Base-by-base conservation (phyloP, 2,329 filamentous ascomycete species). In the Sphaceloma murrayae region DNA sequence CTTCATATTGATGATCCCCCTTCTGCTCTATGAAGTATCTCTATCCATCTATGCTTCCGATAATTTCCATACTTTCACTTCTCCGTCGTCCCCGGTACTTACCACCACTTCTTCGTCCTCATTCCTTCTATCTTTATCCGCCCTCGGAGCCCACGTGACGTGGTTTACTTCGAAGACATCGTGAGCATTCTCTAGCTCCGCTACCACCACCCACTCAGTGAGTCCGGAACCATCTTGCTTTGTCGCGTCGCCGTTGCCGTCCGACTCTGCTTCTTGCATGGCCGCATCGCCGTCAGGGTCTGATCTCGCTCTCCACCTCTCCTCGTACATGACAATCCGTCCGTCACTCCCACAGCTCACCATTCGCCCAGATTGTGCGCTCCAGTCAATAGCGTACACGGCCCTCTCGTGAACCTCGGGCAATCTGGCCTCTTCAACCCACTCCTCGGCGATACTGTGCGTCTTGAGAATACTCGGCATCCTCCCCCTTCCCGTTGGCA, bases 101-200 rank as follows among this genome's bases (percentile, higher is more conserved):
- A 96, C 69, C 34, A 98, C 69, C 60, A 95, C 82, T 65, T 96
- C 89, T 55, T 94, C 85, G 17, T 63, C 70, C 1, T 74, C 72
- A n/a, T 47, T 70, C 50, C 65, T 69, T 58, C 72, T 72, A 1
- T 67, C 80, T 39, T 71, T 70, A 59, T 94, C 87, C 46, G 77
- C 82, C 46, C 88, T 73, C 54, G 73, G 76, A 52, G 86, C 87
- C 91, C 91, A 98, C 2, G 77, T 78, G 38, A 91, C 74, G 62
- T 95, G 87, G 57, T 98, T 98, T 51, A 96, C 74, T 64, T 98
- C 91, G 58, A 89, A 95, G 2, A 93, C 85, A 1, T 86, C 88
- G 60, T 98, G 91, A 2, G 81, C 85, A 24, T 80, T 80, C 36
- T 80, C 71, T 1, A 83, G 58, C n/a, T 75, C 74, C 0, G 78